A percentile compares a stretch with the other conserved stretches of the same genome.
These are phyloP conservation scores for Rhododendron ovatum DNA, from an alignment of 148 eudicot genomes.

Conservation along the genomic window DNA sequence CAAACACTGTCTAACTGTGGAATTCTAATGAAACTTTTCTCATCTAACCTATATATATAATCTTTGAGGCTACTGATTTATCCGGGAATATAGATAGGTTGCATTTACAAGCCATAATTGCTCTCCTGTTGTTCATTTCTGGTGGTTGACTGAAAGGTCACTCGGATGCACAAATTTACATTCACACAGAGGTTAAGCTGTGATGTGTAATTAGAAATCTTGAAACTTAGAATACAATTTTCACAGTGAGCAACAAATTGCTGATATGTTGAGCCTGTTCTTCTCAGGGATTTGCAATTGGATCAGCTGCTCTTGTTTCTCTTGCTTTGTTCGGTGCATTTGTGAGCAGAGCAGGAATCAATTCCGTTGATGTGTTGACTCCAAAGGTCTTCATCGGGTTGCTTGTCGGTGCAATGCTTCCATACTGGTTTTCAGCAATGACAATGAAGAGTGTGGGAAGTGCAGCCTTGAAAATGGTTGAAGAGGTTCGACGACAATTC, in stretches of 20 bases:
- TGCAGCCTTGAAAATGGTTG: slow-evolving; percentile 20
- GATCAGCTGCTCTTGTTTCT: slow-evolving; percentile 19
- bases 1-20: not conserved
- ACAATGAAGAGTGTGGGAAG: slow-evolving; percentile 17
- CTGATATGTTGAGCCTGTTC: not conserved
- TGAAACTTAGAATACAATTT: not conserved
- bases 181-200: not conserved
- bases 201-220: not conserved
- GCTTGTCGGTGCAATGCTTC: slow-evolving; percentile 14
- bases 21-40: not conserved
- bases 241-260: not conserved
- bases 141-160: not conserved
- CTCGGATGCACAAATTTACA: not conserved
- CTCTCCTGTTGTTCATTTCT: not conserved
- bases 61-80: not conserved
- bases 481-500: slow-evolving; percentile 17
- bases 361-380: slow-evolving; percentile 8
- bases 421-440: slow-evolving; percentile 17
- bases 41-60: not conserved
- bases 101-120: not conserved
- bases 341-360: slow-evolving; percentile 16
- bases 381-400: slow-evolving; percentile 18
- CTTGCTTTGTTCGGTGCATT: slow-evolving; percentile 16
- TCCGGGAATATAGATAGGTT: not conserved
- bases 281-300: slow-evolving; percentile 18